Base-by-base conservation (phyloP, 2,329 filamentous ascomycete species). In the Colletotrichum gloeosporioides region DNA sequence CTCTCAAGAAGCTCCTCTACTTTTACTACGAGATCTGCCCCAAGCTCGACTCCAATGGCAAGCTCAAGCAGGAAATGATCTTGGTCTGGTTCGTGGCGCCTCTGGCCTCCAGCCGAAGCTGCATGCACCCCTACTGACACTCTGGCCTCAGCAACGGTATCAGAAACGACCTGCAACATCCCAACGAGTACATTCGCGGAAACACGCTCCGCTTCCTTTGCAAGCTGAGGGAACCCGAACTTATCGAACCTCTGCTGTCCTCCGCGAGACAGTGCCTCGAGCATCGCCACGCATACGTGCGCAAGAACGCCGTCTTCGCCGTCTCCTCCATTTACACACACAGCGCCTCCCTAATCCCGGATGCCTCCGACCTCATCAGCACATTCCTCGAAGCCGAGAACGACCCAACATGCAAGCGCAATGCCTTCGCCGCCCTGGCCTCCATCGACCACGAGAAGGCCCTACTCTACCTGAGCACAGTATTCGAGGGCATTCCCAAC, bases 1-100 rank as follows among this genome's bases (percentile, higher is more conserved):
- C 94, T 57, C 89, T 99, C 82, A 99, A 99, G 92, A 99, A 99
- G 89, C 91, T 99, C 77, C 92, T 99, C 72, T 99, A 99, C 88
- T 97, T 99, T 86, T 99, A 99, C 89, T 98, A 99, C 85, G 97
- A 99, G 88, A 97, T 99, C 84, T 99, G 97, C 85, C 97, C 96
- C 55, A 99, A 99, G 89, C 93, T 96, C 75, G 97, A 99, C 86
- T 90, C 93, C 70, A 93, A 90, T 83, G 97, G 97, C 82, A 99
- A 99, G 90, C 89, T 99, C 79, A 98, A 98, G 90, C 97, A 99
- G 87, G 97, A 99, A 88, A 99, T 98, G 95, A 99, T 99, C 85
- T 88, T 99, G 82, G 97, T 99, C 82, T 99, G 97, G 96, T 98
- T 90, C 84, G 85, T 80, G 59, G 71, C 64, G 34, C 67, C 29